Evolutionary conservation across 768 basidiomycete genomes (phyloP).

Genomic region (Albatrellus ellisii): DNA sequence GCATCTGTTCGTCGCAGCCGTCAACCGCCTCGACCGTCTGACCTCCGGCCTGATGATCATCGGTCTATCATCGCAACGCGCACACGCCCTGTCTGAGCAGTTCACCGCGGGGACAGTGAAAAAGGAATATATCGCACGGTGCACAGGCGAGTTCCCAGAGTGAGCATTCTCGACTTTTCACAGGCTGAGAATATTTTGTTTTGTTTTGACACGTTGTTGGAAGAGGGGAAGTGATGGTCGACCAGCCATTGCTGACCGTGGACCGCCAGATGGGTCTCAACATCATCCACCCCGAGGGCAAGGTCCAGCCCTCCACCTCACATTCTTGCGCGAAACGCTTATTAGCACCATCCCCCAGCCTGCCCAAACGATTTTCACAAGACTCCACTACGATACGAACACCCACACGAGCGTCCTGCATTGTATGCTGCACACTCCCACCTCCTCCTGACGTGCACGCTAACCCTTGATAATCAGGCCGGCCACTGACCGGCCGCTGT

Average conservation of each 20-base stretch:
- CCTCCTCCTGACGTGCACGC: background rate
- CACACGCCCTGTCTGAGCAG: constrained; percentile 61
- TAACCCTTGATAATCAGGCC: constrained; percentile 33
- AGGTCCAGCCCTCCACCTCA: constrained; percentile 38
- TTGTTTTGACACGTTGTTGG: background rate
- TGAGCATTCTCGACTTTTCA: constrained; percentile 26
- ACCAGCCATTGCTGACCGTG: constrained; percentile 78
- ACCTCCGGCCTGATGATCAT: constrained; percentile 95
- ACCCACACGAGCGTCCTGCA: constrained; percentile 80
- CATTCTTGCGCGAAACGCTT: background rate
- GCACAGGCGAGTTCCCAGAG: constrained; percentile 76
- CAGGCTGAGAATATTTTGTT: background rate
- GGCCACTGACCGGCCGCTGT: constrained; percentile 89
- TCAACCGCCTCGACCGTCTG: constrained; percentile 86
- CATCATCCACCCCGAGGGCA: constrained; percentile 90
- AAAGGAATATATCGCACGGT: constrained; percentile 90
- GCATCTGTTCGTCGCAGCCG: no score
- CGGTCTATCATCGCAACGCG: constrained; percentile 57
- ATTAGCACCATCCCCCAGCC: constrained; percentile 29
- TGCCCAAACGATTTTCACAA: constrained; percentile 81
- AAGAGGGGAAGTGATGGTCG: constrained; percentile 74
- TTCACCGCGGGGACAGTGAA: constrained; percentile 71
- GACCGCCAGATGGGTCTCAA: constrained; percentile 97
- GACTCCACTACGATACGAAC: constrained; percentile 65
- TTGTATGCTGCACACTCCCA: constrained; percentile 35